These are phyloP conservation scores for Verticillium alfalfae DNA, from an alignment of 2,329 filamentous ascomycete genomes.

Conservation along the genomic window DNA sequence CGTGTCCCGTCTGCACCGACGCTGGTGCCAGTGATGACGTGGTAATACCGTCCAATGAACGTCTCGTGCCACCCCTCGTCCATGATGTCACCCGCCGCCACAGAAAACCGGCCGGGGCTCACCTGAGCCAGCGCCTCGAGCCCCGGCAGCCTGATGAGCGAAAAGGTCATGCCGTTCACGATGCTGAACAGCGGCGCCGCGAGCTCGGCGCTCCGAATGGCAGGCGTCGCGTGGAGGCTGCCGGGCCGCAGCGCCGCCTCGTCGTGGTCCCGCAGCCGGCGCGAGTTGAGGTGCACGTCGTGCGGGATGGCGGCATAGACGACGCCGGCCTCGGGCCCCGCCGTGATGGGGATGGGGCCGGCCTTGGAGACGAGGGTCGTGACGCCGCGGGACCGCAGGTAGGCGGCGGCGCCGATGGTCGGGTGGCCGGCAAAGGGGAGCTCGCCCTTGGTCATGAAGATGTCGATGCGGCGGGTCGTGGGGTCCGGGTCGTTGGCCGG, in stretches of 20 bases:
- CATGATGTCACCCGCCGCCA: conserved; percentile 28
- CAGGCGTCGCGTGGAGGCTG: background rate
- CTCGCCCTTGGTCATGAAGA: conserved; percentile 46
- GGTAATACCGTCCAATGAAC: conserved; percentile 55
- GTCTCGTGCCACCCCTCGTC: conserved; percentile 51
- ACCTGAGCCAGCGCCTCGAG: conserved; percentile 50
- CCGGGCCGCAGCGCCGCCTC: background rate
- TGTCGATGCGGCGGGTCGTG: conserved; percentile 5
- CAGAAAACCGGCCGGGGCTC: conserved; percentile 22
- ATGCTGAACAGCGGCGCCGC: conserved; percentile 52
- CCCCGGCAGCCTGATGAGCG: conserved; percentile 56
- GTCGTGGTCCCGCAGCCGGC: conserved; percentile 24
- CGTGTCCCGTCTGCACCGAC: conserved; percentile 16
- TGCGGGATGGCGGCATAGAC: conserved; percentile 63
- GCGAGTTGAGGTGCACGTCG: conserved; percentile 55
- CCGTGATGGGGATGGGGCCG: conserved; percentile 44
- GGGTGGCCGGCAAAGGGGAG: conserved; percentile 60
- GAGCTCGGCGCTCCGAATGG: conserved; percentile 20
- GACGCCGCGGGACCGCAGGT: conserved; percentile 33
- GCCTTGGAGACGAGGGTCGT: conserved; percentile 43
- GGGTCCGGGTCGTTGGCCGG: conserved; percentile 17
- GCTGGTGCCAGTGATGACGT: conserved; percentile 29
- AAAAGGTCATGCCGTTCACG: conserved; percentile 69
- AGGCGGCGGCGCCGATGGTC: conserved; percentile 50
- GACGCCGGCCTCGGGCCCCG: conserved; percentile 26